A percentile compares a stretch with the other conserved stretches of the same genome.
Evolutionary conservation across 441 rosid genomes (phyloP).

Genomic region (Gossypium gossypioides): DNA sequence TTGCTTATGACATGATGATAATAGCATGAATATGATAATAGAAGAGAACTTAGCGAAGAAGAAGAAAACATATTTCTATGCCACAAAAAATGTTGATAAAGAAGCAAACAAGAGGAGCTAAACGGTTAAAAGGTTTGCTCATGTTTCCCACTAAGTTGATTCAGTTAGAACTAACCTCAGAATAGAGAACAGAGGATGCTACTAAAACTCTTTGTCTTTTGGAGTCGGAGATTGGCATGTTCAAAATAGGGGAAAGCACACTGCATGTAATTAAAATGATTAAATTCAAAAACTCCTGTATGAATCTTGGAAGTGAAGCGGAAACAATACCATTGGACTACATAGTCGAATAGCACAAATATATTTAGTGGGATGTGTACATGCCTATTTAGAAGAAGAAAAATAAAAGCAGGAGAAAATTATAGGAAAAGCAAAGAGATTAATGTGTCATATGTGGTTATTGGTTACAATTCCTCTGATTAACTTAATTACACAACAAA

Average conservation of each 20-base stretch:
- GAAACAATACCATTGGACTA: background rate
- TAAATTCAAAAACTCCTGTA: conserved; percentile 18
- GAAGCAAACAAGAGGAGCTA: background rate
- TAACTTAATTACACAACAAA: conserved; percentile 52
- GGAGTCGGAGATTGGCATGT: conserved; percentile 96
- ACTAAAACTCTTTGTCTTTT: conserved; percentile 97
- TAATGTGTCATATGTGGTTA: background rate
- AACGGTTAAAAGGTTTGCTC: background rate
- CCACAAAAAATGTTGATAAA: background rate
- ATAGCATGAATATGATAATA: conserved; percentile 6
- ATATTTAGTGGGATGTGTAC: background rate
- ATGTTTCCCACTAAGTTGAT: conserved; percentile 10
- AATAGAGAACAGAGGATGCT: conserved; percentile 89
- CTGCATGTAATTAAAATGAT: conserved; percentile 36
- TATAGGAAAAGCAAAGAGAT: conserved; percentile 1
- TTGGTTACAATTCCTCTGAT: background rate
- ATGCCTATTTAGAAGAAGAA: background rate
- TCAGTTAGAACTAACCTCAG: conserved; percentile 72
- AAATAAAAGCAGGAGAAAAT: background rate
- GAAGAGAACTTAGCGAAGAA: conserved; percentile 19
- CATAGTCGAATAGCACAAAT: background rate
- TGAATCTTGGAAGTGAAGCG: background rate
- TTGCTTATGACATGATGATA: conserved; percentile 10
- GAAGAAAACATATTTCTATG: background rate
- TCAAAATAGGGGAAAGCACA: conserved; percentile 92